Evolutionary conservation across 139 green algal species (phyloP).

Genomic region (Asterochloris sp.): DNA sequence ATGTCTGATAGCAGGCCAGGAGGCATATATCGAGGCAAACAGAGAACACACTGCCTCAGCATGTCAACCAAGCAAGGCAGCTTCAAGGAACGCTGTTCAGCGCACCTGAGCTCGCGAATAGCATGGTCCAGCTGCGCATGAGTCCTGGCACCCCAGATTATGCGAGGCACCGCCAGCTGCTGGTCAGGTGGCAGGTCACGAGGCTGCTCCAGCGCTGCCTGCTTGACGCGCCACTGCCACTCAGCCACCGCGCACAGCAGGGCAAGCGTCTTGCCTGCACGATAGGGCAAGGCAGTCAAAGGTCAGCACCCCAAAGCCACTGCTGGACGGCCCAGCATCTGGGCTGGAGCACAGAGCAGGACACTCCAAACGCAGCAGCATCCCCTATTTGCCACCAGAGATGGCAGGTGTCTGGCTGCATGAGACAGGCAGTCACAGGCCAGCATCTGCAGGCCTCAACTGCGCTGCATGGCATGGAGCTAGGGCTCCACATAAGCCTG

Average conservation of each 20-base stretch:
- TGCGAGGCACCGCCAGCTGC: background rate
- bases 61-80: background rate
- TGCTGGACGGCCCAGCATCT: too few relatives aligned
- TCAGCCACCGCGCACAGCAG: conserved; percentile 2
- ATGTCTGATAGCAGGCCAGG: too few relatives aligned
- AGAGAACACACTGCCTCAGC: too few relatives aligned
- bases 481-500: too few relatives aligned
- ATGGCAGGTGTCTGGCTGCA: background rate
- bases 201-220: background rate
- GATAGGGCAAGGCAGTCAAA: background rate
- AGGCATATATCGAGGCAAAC: too few relatives aligned
- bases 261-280: conserved; percentile 16
- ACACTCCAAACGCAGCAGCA: background rate
- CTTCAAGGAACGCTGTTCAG: background rate
- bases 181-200: background rate
- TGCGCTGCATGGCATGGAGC: background rate
- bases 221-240: conserved; percentile 3
- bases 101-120: conserved; percentile 16
- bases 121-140: conserved; percentile 19
- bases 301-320: background rate
- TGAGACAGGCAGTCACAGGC: background rate
- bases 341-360: too few relatives aligned
- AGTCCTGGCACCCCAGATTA: conserved; percentile 16
- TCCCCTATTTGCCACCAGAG: background rate
- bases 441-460: background rate